These are phyloP conservation scores for Nannochloropsis salina DNA, from an alignment of 108 stramenopile genomes.

Conservation along the genomic window DNA sequence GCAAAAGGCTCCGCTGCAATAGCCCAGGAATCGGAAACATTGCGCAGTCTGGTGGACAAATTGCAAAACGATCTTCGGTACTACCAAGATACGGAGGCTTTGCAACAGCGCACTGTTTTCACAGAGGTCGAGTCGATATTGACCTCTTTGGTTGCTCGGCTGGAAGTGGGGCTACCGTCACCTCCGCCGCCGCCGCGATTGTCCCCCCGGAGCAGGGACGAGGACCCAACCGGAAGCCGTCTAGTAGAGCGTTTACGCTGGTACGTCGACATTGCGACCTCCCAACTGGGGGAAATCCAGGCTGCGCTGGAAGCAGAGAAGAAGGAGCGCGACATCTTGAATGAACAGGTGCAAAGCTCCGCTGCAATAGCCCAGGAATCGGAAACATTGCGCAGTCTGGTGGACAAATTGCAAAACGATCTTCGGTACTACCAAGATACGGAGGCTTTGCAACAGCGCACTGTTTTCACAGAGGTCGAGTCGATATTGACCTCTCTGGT, in stretches of 20 bases:
- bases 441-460: background rate
- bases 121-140: background rate
- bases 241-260: background rate
- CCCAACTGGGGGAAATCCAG: background rate
- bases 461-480: background rate
- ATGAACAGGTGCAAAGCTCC: no score
- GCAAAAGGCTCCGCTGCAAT: background rate
- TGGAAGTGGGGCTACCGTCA: background rate
- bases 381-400: background rate
- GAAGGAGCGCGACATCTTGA: background rate
- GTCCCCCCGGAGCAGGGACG: background rate
- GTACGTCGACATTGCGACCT: background rate
- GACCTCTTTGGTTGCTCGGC: background rate
- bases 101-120: background rate
- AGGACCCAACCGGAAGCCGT: background rate
- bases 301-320: background rate
- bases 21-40: background rate
- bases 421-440: background rate
- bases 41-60: background rate
- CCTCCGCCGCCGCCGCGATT: background rate
- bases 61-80: background rate
- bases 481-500: background rate
- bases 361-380: no score
- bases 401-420: conserved; percentile 12
- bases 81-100: background rate